Evolutionary conservation across 2,329 filamentous ascomycete species (phyloP), one percentile per base, ranked within the genome.

Genomic region (Aspergillus versicolor): DNA sequence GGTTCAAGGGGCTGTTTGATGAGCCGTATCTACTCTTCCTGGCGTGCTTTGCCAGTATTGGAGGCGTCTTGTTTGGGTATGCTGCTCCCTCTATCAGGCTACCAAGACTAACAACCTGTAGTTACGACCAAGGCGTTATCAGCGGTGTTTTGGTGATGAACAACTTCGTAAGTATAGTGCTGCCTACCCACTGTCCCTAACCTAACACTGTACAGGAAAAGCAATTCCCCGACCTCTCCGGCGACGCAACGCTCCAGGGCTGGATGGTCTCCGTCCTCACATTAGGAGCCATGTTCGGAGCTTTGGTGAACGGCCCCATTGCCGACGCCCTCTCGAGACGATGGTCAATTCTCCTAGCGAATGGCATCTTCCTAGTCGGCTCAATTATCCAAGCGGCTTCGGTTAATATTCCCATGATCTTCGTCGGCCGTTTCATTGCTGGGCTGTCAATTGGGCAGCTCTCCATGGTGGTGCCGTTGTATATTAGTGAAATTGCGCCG

Each of bases 401-500:
- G 1, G 56, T 61, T 22, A 63, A 68, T 12, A 64, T 68, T 32
- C 64, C 54, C 7, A 61, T 63, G n/a, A 63, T 75, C 21, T 65
- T 75, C 8, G 69, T 67, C 12, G 73, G 71, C 2, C 65, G 73
- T 15, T 67, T 73, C 40, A 68, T 76, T 30, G 70, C 72, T 15
- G 74, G 75, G n/a, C 66, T 77, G 42, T 73, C 70, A 21, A 70
- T 76, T 4, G 75, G 65, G 3, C 67, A 61, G 19, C 57, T 77
- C 17, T 68, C 67, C 12, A 74, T 75, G 68, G 77, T 78, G 3
- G 75, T 76, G 0, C 80, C 80, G 0, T 66, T 82, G 17, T 82
- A 82, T 62, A 81, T 81, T 46, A 78, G 75, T 3, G 80, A 81
- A 57, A 79, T 81, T 27, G 62, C 67, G 6, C 68, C 69, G 27